A percentile compares a stretch with the other conserved stretches of the same genome.
These are phyloP conservation scores for Ogataea corticis DNA, from an alignment of 805 yeast genomes.

Conservation along the genomic window DNA sequence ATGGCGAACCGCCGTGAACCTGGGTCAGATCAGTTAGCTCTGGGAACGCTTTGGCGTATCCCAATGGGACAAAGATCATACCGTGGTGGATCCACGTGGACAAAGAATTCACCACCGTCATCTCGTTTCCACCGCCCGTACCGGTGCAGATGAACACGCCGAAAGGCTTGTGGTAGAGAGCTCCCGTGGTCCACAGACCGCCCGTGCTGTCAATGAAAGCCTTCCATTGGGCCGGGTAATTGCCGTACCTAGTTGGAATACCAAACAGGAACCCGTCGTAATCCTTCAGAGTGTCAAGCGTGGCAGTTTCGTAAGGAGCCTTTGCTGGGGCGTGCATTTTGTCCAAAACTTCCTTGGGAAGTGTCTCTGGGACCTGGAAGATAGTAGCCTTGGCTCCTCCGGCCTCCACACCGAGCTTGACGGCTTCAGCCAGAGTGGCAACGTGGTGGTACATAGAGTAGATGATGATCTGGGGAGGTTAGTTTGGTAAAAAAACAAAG, in stretches of 20 bases:
- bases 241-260: constrained; percentile 78
- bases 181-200: constrained; percentile 71
- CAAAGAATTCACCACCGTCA: constrained; percentile 59
- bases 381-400: constrained; percentile 72
- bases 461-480: constrained; percentile 50
- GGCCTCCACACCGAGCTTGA: constrained; percentile 65
- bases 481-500: background rate
- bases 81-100: constrained; percentile 75
- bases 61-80: constrained; percentile 73
- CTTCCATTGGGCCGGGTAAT: constrained; percentile 73
- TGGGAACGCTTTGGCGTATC: constrained; percentile 60
- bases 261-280: constrained; percentile 81
- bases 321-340: constrained; percentile 67
- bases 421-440: constrained; percentile 65
- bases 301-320: constrained; percentile 57
- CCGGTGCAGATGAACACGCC: constrained; percentile 75
- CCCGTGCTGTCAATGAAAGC: constrained; percentile 80
- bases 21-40: constrained; percentile 58
- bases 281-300: constrained; percentile 51
- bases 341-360: constrained; percentile 58
- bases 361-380: constrained; percentile 80
- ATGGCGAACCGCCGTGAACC: constrained; percentile 79
- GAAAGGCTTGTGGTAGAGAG: constrained; percentile 68
- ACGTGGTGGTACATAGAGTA: constrained; percentile 84
- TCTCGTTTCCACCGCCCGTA: constrained; percentile 75